These are phyloP conservation scores for Mycena amicta DNA, from an alignment of 768 basidiomycete species.

Conservation along the genomic window DNA sequence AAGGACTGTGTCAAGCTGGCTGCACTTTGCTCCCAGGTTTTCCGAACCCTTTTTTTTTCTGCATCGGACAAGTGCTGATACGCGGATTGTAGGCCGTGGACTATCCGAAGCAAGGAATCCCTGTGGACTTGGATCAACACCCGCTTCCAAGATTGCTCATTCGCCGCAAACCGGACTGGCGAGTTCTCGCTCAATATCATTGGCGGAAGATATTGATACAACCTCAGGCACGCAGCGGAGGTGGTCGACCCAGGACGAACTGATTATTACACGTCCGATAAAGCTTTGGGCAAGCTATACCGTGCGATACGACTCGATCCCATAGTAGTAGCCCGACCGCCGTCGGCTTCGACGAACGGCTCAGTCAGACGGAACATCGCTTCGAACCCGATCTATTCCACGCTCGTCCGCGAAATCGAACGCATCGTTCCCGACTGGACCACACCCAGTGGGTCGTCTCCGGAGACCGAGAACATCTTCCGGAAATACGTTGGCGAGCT, in stretches of 20 bases:
- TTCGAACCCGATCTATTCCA: constrained; percentile 42
- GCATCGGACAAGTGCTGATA: too few species aligned
- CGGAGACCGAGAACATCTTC: constrained; percentile 45
- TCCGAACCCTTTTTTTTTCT: background rate
- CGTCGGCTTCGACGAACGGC: constrained; percentile 3
- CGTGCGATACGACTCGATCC: constrained; percentile 53
- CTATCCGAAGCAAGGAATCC: constrained; percentile 76
- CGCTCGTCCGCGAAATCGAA: constrained; percentile 34
- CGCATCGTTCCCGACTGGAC: constrained; percentile 30
- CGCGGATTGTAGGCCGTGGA: constrained; percentile 72
- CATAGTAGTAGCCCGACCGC: background rate
- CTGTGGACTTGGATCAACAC: constrained; percentile 52
- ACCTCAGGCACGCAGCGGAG: constrained; percentile 55
- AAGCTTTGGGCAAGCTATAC: constrained; percentile 73
- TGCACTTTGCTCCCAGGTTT: constrained; percentile 56
- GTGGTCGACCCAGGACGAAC: constrained; percentile 52
- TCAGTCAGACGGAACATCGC: constrained; percentile 19
- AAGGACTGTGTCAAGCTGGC: constrained; percentile 59
- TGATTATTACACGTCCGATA: constrained; percentile 72
- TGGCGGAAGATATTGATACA: too few species aligned
- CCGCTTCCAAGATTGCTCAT: constrained; percentile 58
- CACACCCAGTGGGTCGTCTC: constrained; percentile 26
- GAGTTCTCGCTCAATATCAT: too few species aligned
- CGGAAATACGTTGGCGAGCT: constrained; percentile 64
- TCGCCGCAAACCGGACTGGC: constrained; percentile 73